A percentile compares a stretch with the other conserved stretches of the same genome.
phyloP scores from a whole-genome alignment of 352 stramenopile genomes.

The Sclerospora graminicola region DNA sequence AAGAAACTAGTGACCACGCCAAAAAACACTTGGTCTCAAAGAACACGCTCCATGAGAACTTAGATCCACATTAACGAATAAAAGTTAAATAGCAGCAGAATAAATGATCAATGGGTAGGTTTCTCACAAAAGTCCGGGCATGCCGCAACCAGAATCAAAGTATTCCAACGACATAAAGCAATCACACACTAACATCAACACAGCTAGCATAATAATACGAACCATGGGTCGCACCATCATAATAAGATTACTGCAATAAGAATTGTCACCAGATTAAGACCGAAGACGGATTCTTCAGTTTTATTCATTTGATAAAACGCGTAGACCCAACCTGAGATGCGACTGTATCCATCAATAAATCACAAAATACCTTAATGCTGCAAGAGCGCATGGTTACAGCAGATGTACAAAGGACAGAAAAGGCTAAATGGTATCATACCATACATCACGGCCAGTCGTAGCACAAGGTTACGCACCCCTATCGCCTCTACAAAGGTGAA shows the following conservation, averaged over 20 bases:
- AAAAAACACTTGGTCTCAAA: slow-evolving; percentile 75
- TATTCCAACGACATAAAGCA: slow-evolving; percentile 61
- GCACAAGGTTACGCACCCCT: slow-evolving; percentile 68
- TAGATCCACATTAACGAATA: slow-evolving; percentile 89
- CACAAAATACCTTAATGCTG: slow-evolving; percentile 77
- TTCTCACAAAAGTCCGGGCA: slow-evolving; percentile 72
- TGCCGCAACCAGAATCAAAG: slow-evolving; percentile 66
- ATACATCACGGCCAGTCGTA: slow-evolving; percentile 71
- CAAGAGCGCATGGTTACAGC: slow-evolving; percentile 55
- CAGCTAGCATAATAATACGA: slow-evolving; percentile 61
- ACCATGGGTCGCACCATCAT: slow-evolving; percentile 78
- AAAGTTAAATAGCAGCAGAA: slow-evolving; percentile 81
- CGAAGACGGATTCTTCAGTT: slow-evolving; percentile 80
- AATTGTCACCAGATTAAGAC: slow-evolving; percentile 78
- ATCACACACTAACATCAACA: slow-evolving; percentile 45
- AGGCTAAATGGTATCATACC: slow-evolving; percentile 80
- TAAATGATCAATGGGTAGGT: slow-evolving; percentile 75
- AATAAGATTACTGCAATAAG: slow-evolving; percentile 75
- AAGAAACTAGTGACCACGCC: slow-evolving; percentile 64
- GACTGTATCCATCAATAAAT: slow-evolving; percentile 61
- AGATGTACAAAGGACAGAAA: slow-evolving; percentile 62
- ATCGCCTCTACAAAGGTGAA: slow-evolving; percentile 56
- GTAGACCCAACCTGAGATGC: slow-evolving; percentile 63
- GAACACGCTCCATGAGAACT: slow-evolving; percentile 71
- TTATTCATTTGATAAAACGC: slow-evolving; percentile 84